phyloP scores from a whole-genome alignment of 75 land plant genomes.

The Larix kaempferi region DNA sequence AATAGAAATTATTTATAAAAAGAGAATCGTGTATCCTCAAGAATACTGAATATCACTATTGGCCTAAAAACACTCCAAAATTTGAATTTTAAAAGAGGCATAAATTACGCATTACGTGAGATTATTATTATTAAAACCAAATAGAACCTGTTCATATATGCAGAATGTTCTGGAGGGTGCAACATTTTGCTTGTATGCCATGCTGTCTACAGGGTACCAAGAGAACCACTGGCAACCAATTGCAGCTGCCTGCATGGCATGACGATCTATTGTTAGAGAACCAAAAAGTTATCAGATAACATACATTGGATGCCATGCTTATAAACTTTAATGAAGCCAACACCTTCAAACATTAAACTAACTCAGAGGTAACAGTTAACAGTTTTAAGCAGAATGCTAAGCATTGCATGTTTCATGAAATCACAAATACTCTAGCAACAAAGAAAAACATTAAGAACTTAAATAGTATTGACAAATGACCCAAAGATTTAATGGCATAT shows the following conservation, averaged over 20 bases:
- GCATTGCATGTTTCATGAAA: too few relatives aligned
- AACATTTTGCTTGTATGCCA: slow-evolving; percentile 50
- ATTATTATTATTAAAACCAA: neutral
- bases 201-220: slow-evolving; percentile 30
- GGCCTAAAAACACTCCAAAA: neutral
- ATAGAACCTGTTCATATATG: slow-evolving; percentile 76
- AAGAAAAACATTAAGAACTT: too few relatives aligned
- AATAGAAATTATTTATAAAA: neutral
- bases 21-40: neutral
- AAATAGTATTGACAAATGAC: too few relatives aligned
- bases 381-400: too few relatives aligned
- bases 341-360: too few relatives aligned
- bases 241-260: slow-evolving; percentile 53
- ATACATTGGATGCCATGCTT: neutral
- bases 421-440: too few relatives aligned
- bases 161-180: slow-evolving; percentile 91
- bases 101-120: neutral
- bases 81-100: neutral
- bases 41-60: neutral
- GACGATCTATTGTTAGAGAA: neutral
- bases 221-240: slow-evolving; percentile 91
- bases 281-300: neutral
- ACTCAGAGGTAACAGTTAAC: too few relatives aligned
- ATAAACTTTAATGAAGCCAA: neutral
- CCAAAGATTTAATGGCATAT: too few relatives aligned